Conservation (phyloP, 257 asterid genomes). For the Capsicum rhomboideum region DNA sequence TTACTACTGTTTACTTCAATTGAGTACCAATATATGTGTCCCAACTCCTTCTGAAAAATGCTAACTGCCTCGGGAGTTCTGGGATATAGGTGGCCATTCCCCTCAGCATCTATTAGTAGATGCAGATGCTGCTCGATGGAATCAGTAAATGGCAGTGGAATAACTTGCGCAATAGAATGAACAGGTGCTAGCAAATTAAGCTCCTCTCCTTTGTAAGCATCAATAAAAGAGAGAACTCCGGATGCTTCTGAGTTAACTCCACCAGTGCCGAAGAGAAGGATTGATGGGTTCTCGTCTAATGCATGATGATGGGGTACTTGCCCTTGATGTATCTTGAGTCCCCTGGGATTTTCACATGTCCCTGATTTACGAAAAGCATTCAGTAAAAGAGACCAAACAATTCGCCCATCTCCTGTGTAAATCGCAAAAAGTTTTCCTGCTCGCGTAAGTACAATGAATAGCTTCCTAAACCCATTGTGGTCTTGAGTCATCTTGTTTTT, state of each 20-base stretch:
- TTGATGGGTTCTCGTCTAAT: constrained; percentile 86
- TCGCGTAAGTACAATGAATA: constrained; percentile 76
- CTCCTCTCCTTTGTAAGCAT: constrained; percentile 82
- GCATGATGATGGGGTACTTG: constrained; percentile 99
- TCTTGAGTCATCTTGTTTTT: constrained; percentile 94
- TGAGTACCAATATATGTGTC: constrained; percentile 83
- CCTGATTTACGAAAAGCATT: constrained; percentile 50
- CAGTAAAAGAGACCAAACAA: constrained; percentile 38
- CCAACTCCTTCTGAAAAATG: constrained; percentile 55
- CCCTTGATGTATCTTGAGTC: constrained; percentile 78
- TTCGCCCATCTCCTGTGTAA: constrained; percentile 94
- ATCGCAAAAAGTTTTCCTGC: constrained; percentile 84
- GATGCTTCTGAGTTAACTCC: constrained; percentile 53
- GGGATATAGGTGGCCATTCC: constrained; percentile 71
- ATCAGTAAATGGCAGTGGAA: constrained; percentile 81
- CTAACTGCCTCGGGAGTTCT: constrained; percentile 78
- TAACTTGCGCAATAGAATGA: constrained; percentile 70
- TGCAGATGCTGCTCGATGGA: constrained; percentile 82
- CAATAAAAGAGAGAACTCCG: constrained; percentile 76
- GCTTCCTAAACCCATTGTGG: constrained; percentile 71
- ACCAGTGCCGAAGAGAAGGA: constrained; percentile 85
- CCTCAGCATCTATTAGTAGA: constrained; percentile 58
- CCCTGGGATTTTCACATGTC: constrained; percentile 60
- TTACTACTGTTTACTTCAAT: constrained; percentile 56
- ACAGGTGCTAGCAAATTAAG: constrained; percentile 42